Conservation (phyloP, 2,329 filamentous ascomycete genomes). For the Penicillium sp. region DNA sequence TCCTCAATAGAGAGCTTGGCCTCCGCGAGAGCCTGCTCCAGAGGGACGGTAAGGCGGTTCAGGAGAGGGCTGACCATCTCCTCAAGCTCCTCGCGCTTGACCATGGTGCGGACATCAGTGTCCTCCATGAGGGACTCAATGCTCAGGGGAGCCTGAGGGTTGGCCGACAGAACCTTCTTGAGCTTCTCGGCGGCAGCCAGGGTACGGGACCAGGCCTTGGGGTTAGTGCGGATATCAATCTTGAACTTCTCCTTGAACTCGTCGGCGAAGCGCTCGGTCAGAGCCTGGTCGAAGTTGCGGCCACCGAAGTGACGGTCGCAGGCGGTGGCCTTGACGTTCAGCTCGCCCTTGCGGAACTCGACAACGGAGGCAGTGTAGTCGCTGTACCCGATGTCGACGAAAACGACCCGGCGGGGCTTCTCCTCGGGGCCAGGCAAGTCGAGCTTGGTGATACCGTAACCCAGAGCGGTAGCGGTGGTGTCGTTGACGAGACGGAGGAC, state of each 20-base stretch:
- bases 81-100: slow-evolving; percentile 94
- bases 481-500: slow-evolving; percentile 95
- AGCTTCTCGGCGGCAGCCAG: slow-evolving; percentile 90
- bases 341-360: slow-evolving; percentile 95
- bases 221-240: slow-evolving; percentile 88
- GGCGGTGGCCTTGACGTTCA: slow-evolving; percentile 87
- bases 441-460: slow-evolving; percentile 96
- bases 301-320: slow-evolving; percentile 97
- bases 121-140: slow-evolving; percentile 99
- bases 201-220: slow-evolving; percentile 85
- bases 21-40: slow-evolving; percentile 92
- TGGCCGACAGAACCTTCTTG: slow-evolving; percentile 97
- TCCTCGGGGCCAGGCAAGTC: slow-evolving; percentile 87
- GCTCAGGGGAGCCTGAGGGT: slow-evolving; percentile 87
- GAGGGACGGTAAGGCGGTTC: slow-evolving; percentile 67
- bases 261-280: slow-evolving; percentile 90
- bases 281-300: slow-evolving; percentile 91
- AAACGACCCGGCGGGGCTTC: slow-evolving; percentile 85
- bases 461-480: slow-evolving; percentile 91
- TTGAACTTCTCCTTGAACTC: slow-evolving; percentile 99
- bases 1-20: slow-evolving; percentile 89
- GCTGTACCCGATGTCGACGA: slow-evolving; percentile 94
- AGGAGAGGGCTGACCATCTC: slow-evolving; percentile 84
- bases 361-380: slow-evolving; percentile 94
- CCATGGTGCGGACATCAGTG: slow-evolving; percentile 81